Conservation (phyloP, 2,329 filamentous ascomycete genomes). For the Ilyonectria robusta region DNA sequence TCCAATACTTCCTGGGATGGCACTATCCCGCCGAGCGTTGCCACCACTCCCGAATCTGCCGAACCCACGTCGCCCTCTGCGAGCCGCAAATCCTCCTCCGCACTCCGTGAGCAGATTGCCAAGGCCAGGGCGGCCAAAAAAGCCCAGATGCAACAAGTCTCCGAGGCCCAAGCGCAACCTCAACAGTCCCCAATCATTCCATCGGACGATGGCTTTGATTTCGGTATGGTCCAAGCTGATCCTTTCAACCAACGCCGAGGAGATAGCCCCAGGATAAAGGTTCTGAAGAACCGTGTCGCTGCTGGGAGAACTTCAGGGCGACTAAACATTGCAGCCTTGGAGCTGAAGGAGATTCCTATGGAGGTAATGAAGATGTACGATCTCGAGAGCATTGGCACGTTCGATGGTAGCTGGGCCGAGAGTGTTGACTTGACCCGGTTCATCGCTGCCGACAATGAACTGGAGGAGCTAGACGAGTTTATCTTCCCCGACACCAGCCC, state of each 20-base stretch:
- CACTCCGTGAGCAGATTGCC: slow-evolving; percentile 91
- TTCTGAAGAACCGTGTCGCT: slow-evolving; percentile 81
- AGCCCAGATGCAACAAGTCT: slow-evolving; percentile 60
- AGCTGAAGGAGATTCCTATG: slow-evolving; percentile 81
- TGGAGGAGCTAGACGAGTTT: slow-evolving; percentile 79
- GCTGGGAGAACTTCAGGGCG: slow-evolving; percentile 82
- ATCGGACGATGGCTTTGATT: slow-evolving; percentile 60
- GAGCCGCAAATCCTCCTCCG: slow-evolving; percentile 78
- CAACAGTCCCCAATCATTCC: slow-evolving; percentile 58
- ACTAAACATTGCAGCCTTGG: slow-evolving; percentile 90
- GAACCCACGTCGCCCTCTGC: slow-evolving; percentile 44
- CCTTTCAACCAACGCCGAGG: slow-evolving; percentile 79
- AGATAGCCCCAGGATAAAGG: slow-evolving; percentile 72
- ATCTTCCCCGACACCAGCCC: slow-evolving; percentile 83
- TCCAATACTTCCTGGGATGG: slow-evolving; percentile 50
- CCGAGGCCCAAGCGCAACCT: slow-evolving; percentile 33
- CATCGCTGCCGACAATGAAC: slow-evolving; percentile 90
- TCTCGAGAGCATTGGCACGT: slow-evolving; percentile 74
- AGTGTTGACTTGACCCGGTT: slow-evolving; percentile 89
- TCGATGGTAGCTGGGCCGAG: slow-evolving; percentile 86
- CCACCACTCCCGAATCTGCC: slow-evolving; percentile 26
- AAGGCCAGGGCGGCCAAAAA: slow-evolving; percentile 89
- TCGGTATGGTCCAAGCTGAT: slow-evolving; percentile 69
- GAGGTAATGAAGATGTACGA: slow-evolving; percentile 95
- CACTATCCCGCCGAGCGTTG: slow-evolving; percentile 42